Conservation (phyloP, 2,329 filamentous ascomycete species). For the Exophiala spinifera region DNA sequence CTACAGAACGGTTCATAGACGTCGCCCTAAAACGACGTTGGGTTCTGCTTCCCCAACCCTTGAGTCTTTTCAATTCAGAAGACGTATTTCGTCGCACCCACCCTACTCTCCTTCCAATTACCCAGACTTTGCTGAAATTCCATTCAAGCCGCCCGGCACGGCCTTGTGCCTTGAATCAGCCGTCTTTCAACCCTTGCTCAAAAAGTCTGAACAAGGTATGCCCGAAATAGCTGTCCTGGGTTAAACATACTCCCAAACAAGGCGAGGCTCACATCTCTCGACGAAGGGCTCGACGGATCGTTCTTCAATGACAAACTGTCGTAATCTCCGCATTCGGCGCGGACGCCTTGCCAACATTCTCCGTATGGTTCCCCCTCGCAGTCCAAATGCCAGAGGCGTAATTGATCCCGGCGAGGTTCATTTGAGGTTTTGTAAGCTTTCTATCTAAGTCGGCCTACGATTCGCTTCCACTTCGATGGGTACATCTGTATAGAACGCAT, state of each 20-base stretch:
- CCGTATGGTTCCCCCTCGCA: slow-evolving; percentile 48
- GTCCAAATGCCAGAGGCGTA: slow-evolving; percentile 58
- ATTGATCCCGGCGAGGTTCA: too few relatives aligned
- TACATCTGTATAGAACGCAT: too few relatives aligned
- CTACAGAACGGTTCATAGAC: too few relatives aligned
- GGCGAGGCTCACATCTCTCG: not conserved
- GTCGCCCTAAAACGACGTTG: too few relatives aligned
- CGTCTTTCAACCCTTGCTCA: slow-evolving; percentile 46
- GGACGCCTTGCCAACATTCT: slow-evolving; percentile 45
- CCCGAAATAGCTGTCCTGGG: slow-evolving; percentile 40
- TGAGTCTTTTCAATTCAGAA: slow-evolving; percentile 52
- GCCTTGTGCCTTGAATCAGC: slow-evolving; percentile 52
- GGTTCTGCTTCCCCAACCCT: slow-evolving; percentile 3
- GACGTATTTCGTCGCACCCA: slow-evolving; percentile 63
- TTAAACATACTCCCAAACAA: slow-evolving; percentile 3
- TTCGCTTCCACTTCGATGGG: too few relatives aligned
- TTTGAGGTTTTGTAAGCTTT: too few relatives aligned
- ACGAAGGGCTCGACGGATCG: slow-evolving; percentile 4
- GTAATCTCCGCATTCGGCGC: slow-evolving; percentile 28
- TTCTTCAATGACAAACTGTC: slow-evolving; percentile 10
- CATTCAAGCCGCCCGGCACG: slow-evolving; percentile 52
- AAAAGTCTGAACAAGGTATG: slow-evolving; percentile 45
- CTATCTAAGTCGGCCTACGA: too few relatives aligned
- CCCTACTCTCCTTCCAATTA: slow-evolving; percentile 58
- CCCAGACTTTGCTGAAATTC: slow-evolving; percentile 52